These are phyloP conservation scores for Paspalum vaginatum DNA, from an alignment of 176 grass and related monocot genomes.

Conservation along the genomic window DNA sequence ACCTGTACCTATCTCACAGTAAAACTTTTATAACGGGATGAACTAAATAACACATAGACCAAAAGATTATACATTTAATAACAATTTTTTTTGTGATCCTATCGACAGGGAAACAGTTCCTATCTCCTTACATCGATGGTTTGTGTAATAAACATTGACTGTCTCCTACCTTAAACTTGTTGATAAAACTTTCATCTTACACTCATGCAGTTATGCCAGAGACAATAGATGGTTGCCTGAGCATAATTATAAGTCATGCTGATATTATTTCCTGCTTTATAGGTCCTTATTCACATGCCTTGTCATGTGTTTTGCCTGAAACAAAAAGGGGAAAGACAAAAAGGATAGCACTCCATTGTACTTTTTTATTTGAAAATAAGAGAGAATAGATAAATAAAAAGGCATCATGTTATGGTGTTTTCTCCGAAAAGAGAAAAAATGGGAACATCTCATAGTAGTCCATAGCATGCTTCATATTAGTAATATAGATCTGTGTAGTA, in stretches of 20 bases:
- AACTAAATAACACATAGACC: neutral
- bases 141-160: slow-evolving; percentile 14
- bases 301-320: slow-evolving; percentile 36
- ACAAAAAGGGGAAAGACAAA: neutral
- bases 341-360: neutral
- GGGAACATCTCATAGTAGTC: slow-evolving; percentile 14
- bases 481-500: slow-evolving; percentile 34
- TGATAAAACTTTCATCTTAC: slow-evolving; percentile 8
- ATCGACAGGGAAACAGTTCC: neutral
- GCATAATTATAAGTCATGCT: slow-evolving; percentile 17
- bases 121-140: neutral
- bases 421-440: slow-evolving; percentile 3
- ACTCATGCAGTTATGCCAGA: neutral
- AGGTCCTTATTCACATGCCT: slow-evolving; percentile 17
- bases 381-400: slow-evolving; percentile 1
- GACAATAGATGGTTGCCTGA: neutral
- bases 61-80: neutral
- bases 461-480: slow-evolving; percentile 34
- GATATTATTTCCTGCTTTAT: neutral
- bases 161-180: slow-evolving; percentile 4
- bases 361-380: slow-evolving; percentile 17
- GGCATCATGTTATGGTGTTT: neutral
- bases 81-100: neutral
- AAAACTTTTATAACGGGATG: neutral
- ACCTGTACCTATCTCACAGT: neutral